phyloP scores from a whole-genome alignment of 2,329 filamentous ascomycete genomes.

The Ustulina deusta region DNA sequence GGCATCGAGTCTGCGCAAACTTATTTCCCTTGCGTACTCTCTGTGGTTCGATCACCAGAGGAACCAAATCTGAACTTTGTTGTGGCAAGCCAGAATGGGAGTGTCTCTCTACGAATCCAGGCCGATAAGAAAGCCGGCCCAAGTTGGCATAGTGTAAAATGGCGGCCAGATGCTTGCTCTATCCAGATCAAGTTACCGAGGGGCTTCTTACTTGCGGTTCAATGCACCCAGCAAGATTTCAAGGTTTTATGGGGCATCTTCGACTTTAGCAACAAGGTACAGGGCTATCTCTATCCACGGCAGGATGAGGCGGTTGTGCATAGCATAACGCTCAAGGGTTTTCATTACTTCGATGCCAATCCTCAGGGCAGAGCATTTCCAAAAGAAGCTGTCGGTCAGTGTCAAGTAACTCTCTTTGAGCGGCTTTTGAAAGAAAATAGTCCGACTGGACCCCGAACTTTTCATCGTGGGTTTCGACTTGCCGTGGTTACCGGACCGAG shows the following conservation, averaged over 20 bases:
- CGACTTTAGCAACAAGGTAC: slow-evolving; percentile 83
- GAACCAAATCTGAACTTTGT: slow-evolving; percentile 78
- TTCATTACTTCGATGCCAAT: slow-evolving; percentile 84
- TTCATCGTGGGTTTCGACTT: slow-evolving; percentile 84
- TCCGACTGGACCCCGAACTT: slow-evolving; percentile 76
- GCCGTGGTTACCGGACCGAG: slow-evolving; percentile 81
- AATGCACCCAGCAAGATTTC: slow-evolving; percentile 82
- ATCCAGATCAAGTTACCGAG: slow-evolving; percentile 79
- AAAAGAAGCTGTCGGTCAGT: slow-evolving; percentile 76
- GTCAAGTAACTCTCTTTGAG: slow-evolving; percentile 82
- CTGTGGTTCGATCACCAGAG: slow-evolving; percentile 76
- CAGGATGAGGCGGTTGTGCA: slow-evolving; percentile 78
- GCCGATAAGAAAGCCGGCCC: slow-evolving; percentile 74
- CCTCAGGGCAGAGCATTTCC: slow-evolving; percentile 79
- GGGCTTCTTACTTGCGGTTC: slow-evolving; percentile 78
- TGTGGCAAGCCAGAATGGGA: slow-evolving; percentile 82
- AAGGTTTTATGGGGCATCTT: slow-evolving; percentile 84
- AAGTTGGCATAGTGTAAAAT: slow-evolving; percentile 84
- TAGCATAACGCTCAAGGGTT: slow-evolving; percentile 75
- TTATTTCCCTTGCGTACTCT: slow-evolving; percentile 79
- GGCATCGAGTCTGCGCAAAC: slow-evolving; percentile 76
- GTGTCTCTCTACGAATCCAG: slow-evolving; percentile 80
- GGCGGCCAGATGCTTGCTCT: slow-evolving; percentile 75
- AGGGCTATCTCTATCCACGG: slow-evolving; percentile 75
- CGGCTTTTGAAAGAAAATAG: slow-evolving; percentile 74